Conservation (phyloP, 2,329 filamentous ascomycete genomes). For the Epichloe brachyelytri region DNA sequence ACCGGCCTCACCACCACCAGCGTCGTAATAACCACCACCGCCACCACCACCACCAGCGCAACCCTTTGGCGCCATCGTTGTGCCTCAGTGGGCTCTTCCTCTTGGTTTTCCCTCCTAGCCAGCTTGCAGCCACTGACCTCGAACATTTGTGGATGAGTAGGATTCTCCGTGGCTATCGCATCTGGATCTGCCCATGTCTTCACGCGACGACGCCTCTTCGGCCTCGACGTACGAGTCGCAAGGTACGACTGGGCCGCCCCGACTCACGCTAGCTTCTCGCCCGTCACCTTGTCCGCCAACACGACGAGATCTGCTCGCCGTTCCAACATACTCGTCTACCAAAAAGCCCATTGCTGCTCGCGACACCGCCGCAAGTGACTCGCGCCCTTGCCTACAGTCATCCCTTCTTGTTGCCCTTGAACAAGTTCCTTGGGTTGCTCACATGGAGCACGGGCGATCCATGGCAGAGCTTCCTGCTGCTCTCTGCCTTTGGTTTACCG, state of each 20-base stretch:
- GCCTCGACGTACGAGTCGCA: conserved; percentile 20
- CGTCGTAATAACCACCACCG: no score
- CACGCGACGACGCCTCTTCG: conserved; percentile 23
- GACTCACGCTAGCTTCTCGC: conserved; percentile 84
- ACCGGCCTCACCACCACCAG: background rate
- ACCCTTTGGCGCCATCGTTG: no score
- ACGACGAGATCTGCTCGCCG: conserved; percentile 52
- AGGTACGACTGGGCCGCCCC: conserved; percentile 37
- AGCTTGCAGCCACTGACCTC: conserved; percentile 3
- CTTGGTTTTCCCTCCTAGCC: background rate
- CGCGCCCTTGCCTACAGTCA: conserved; percentile 91
- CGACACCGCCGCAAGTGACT: conserved; percentile 89
- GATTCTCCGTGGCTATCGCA: conserved; percentile 40
- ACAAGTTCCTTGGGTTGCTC: conserved; percentile 69
- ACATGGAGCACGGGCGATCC: conserved; percentile 91
- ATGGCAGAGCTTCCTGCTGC: conserved; percentile 91
- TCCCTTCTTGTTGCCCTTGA: conserved; percentile 81
- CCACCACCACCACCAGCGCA: background rate
- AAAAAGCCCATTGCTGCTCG: conserved; percentile 89
- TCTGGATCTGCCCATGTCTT: conserved; percentile 25
- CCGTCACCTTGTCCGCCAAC: conserved; percentile 59
- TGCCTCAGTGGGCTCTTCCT: no score
- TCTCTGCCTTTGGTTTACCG: conserved; percentile 71
- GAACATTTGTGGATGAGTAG: conserved; percentile 10
- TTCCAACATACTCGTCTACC: conserved; percentile 88